Evolutionary conservation across 257 asterid genomes (phyloP).

Genomic region (Paraleonurus japonicus): DNA sequence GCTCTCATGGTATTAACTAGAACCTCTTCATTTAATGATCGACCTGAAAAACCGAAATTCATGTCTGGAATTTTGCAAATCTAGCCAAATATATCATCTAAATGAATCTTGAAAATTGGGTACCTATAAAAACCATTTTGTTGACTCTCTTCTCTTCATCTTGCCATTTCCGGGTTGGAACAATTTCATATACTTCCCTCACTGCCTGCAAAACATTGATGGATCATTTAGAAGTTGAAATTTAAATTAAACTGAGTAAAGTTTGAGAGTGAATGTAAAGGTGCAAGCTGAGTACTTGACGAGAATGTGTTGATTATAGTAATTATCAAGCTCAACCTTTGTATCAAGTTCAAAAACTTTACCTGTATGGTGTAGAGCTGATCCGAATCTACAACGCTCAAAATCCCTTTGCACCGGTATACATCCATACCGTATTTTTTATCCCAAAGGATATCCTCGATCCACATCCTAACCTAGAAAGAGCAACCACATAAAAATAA

Average conservation of each 20-base stretch:
- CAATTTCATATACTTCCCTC: slow-evolving; percentile 93
- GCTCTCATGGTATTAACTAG: slow-evolving; percentile 48
- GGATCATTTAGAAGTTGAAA: slow-evolving; percentile 7
- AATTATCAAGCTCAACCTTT: slow-evolving; percentile 11
- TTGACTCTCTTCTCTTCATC: slow-evolving; percentile 52
- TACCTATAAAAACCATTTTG: slow-evolving; percentile 93
- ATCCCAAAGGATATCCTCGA: slow-evolving; percentile 96
- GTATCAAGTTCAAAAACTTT: not conserved
- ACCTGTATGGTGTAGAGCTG: slow-evolving; percentile 88
- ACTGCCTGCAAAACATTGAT: slow-evolving; percentile 56
- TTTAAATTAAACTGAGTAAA: not conserved
- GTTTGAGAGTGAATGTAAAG: not conserved
- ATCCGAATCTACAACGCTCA: slow-evolving; percentile 61
- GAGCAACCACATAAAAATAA: not conserved
- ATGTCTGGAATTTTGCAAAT: not conserved
- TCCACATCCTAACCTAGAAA: slow-evolving; percentile 66
- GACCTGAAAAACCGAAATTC: slow-evolving; percentile 49
- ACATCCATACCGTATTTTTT: slow-evolving; percentile 87
- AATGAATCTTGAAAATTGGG: not conserved
- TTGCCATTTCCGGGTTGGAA: slow-evolving; percentile 82
- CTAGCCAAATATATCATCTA: not conserved
- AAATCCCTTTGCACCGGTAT: slow-evolving; percentile 90
- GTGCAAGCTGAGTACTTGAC: not conserved
- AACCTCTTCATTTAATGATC: slow-evolving; percentile 62
- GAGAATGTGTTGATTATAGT: not conserved